phyloP scores from a whole-genome alignment of 148 eudicot species.

The Hydrangea macrophylla region DNA sequence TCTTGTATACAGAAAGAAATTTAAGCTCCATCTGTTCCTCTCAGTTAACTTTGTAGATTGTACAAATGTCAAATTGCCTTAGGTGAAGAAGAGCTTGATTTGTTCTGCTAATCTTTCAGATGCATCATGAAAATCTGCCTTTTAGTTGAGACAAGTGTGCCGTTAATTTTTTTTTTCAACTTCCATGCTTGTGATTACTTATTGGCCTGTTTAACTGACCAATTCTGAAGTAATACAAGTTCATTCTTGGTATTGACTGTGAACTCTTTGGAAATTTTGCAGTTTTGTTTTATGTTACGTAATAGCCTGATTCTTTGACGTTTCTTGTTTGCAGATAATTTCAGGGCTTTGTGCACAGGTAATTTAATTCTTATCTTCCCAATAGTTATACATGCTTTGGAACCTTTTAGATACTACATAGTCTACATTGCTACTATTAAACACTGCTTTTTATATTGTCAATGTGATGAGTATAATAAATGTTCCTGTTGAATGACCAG shows the following conservation, averaged over 20 bases:
- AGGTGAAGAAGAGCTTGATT: background rate
- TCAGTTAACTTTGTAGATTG: background rate
- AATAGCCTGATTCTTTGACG: background rate
- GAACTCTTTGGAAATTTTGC: background rate
- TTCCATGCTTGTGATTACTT: background rate
- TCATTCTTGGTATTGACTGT: background rate
- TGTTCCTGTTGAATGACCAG: conserved; percentile 32
- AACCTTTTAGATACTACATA: background rate
- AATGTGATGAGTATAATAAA: background rate
- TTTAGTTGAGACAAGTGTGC: background rate
- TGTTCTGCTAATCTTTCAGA: background rate
- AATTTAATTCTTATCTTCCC: conserved; percentile 10
- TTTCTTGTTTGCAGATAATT: conserved; percentile 64
- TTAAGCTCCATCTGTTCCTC: background rate
- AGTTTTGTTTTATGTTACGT: background rate
- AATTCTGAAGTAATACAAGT: background rate
- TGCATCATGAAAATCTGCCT: background rate
- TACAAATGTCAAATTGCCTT: background rate
- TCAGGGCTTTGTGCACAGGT: conserved; percentile 96
- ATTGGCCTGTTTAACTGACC: background rate
- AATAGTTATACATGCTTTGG: background rate
- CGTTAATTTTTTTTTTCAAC: background rate
- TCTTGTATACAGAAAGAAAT: background rate
- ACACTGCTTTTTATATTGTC: background rate
- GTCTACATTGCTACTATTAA: background rate